Evolutionary conservation across 495 filamentous ascomycete genomes (phyloP).

Genomic region (Chaetomium fimeti): DNA sequence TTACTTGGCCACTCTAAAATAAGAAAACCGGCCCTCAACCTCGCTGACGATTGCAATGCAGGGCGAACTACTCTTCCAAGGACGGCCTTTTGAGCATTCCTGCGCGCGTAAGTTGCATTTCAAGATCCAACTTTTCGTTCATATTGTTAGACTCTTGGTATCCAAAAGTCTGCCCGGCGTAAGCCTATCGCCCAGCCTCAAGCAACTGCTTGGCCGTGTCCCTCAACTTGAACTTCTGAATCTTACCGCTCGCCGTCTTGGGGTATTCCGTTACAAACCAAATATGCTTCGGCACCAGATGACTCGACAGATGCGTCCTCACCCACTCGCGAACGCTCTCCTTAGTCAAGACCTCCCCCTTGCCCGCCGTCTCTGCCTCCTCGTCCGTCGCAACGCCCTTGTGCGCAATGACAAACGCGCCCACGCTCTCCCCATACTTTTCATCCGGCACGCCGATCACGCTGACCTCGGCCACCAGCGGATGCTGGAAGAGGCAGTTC

Average conservation of each 20-base stretch:
- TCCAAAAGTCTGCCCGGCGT: neutral
- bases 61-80: neutral
- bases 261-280: constrained; percentile 82
- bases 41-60: no score
- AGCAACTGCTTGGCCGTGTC: constrained; percentile 47
- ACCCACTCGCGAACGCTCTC: constrained; percentile 73
- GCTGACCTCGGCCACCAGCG: constrained; percentile 66
- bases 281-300: constrained; percentile 84
- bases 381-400: constrained; percentile 38
- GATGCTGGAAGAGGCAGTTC: constrained; percentile 77
- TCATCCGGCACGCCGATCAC: constrained; percentile 84
- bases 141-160: neutral
- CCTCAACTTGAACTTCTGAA: constrained; percentile 89
- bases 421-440: constrained; percentile 81
- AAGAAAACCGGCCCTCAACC: neutral
- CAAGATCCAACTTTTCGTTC: neutral
- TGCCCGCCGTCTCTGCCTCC: constrained; percentile 23
- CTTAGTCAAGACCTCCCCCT: constrained; percentile 40
- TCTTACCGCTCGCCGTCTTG: constrained; percentile 95
- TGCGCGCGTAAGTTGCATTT: neutral
- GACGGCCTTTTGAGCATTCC: neutral
- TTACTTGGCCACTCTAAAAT: neutral
- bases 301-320: constrained; percentile 63
- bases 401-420: constrained; percentile 70
- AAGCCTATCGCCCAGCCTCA: constrained; percentile 1